Evolutionary conservation across 768 basidiomycete species (phyloP).

Genomic region (Porpolomopsis calyptriformis): DNA sequence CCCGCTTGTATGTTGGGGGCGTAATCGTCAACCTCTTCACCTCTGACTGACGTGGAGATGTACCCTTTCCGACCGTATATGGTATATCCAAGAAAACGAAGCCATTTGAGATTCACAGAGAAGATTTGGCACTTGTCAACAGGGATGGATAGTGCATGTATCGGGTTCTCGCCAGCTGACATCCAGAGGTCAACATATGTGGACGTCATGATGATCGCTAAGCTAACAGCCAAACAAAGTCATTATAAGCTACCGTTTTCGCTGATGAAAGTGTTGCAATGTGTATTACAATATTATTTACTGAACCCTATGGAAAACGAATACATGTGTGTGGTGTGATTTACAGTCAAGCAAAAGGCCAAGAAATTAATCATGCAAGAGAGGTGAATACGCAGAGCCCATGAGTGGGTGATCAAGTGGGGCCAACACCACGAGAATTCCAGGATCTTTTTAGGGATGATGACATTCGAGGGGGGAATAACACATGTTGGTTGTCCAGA

Average conservation of each 20-base stretch:
- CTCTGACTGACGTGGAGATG: constrained; percentile 4
- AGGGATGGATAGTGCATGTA: constrained; percentile 11
- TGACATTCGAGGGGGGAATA: not conserved
- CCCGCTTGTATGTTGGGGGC: constrained; percentile 5
- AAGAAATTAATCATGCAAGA: too few relatives aligned
- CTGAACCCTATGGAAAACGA: too few relatives aligned
- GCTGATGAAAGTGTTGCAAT: too few relatives aligned
- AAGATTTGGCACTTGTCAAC: constrained; percentile 9
- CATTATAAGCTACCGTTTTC: too few relatives aligned
- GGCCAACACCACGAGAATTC: not conserved
- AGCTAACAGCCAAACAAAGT: too few relatives aligned
- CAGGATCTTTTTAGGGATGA: not conserved
- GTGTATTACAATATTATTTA: too few relatives aligned
- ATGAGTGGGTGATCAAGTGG: not conserved
- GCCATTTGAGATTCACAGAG: constrained; percentile 9
- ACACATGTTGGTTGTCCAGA: not conserved
- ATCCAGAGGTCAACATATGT: constrained; percentile 1
- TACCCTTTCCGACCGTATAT: constrained; percentile 9
- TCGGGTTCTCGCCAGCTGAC: not conserved
- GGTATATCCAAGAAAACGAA: constrained; percentile 6
- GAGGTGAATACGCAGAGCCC: not conserved
- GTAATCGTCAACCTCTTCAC: constrained; percentile 1
- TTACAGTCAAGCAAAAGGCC: too few relatives aligned
- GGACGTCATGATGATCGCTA: constrained; percentile 2
- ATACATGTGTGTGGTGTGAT: too few relatives aligned